Evolutionary conservation across 176 grass and related monocot genomes (phyloP), one percentile per base, ranked within the genome.

Genomic region (Cymbopogon citratus): DNA sequence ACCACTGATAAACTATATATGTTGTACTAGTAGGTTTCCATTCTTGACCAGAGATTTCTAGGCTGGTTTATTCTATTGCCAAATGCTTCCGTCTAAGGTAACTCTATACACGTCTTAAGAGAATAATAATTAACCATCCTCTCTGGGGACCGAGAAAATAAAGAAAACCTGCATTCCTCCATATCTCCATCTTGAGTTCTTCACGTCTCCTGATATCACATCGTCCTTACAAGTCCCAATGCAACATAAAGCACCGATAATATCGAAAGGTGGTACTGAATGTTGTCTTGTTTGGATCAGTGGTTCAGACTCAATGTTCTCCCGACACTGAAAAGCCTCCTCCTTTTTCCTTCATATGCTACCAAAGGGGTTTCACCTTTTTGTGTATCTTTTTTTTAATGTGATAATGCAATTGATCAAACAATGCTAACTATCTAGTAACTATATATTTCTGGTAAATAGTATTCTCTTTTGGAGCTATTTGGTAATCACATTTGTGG

Each of bases 21-120:
- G 7, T 81, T 66, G 31, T 33, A 33, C 33, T 66, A 71, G 18
- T 66, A 77, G 48, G 57, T 73, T 86, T 82, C 79, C 59, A 77
- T 78, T 73, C 81, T 66, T 64, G 7, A 82, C 73, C 10, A 82
- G 78, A 82, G 79, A 24, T 78, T 86, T 89, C 28, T 82, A 66
- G 78, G 21, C 78, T 45, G 18, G n/a, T 46, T 80, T 44, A 29
- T 10, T 5, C 35, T 79, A 59, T 16, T 80, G 41, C 33, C 12
- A 25, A 48, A 31, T 84, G 81, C 61, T 52, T 69, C 18, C 70
- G 63, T 69, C n/a, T 51, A 62, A 35, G 40, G 40, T 18, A 76
- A 33, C 31, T 33, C 31, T 33, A 33, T 33, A 33, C 31, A 1
- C 31, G 3, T 1, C 31, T 33, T 33, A 2, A 33, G 31, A 3